phyloP scores from a whole-genome alignment of 179 eudicot species.

The Patellifolia procumbens region DNA sequence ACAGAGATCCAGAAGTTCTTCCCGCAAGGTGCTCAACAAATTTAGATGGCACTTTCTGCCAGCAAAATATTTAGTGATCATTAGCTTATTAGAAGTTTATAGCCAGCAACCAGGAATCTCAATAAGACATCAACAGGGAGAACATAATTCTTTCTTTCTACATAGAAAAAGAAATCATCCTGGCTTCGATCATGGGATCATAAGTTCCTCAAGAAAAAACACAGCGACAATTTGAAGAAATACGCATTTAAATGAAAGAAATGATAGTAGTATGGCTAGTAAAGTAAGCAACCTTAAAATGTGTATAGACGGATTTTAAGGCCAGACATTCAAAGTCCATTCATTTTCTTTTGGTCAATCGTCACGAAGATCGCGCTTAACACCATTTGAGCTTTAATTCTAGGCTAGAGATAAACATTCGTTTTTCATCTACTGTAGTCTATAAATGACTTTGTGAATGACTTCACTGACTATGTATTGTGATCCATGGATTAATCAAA shows the following conservation, averaged over 20 bases:
- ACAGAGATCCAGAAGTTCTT: conserved; percentile 45
- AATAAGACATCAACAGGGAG: background rate
- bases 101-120: background rate
- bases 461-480: background rate
- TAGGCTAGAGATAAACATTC: background rate
- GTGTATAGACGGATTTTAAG: background rate
- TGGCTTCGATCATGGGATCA: background rate
- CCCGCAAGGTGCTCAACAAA: conserved; percentile 60
- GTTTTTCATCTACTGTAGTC: background rate
- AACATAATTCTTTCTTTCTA: background rate
- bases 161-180: background rate
- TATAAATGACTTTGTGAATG: too few species aligned
- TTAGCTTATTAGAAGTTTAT: conserved; percentile 2
- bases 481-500: background rate
- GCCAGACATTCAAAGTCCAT: background rate
- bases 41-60: conserved; percentile 69
- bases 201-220: background rate
- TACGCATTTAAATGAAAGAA: too few species aligned
- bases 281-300: background rate
- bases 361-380: background rate
- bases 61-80: conserved; percentile 15
- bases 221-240: background rate
- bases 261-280: too few species aligned
- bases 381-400: background rate
- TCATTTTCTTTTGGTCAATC: background rate